A percentile compares a stretch with the other conserved stretches of the same genome.
These are phyloP conservation scores for Symbiodinium natans DNA, from an alignment of 73 alveolate genomes.

Conservation along the genomic window DNA sequence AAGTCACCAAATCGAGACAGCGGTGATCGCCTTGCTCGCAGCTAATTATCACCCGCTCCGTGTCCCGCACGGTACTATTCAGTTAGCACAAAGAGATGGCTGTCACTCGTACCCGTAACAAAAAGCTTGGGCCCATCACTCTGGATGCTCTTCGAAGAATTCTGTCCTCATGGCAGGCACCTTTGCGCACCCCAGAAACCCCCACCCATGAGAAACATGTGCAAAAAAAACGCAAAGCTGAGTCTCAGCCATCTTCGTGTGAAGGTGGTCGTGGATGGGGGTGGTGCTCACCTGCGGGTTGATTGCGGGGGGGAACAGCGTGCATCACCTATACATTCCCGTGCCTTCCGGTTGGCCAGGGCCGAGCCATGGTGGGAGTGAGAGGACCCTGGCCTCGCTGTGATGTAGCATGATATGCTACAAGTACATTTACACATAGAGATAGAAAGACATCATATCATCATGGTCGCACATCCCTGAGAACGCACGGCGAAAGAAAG, in stretches of 20 bases:
- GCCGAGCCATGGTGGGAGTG: neutral
- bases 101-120: too few relatives aligned
- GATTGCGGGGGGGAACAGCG: too few relatives aligned
- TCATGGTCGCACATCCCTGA: too few relatives aligned
- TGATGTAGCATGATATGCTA: too few relatives aligned
- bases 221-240: neutral
- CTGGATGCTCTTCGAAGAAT: conserved; percentile 85
- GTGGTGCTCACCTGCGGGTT: neutral
- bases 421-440: too few relatives aligned
- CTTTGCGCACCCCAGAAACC: neutral
- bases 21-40: conserved; percentile 63
- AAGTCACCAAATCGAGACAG: conserved; percentile 76
- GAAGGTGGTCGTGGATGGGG: neutral
- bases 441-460: too few relatives aligned
- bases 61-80: too few relatives aligned
- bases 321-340: too few relatives aligned
- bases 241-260: neutral
- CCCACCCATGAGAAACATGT: neutral
- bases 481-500: too few relatives aligned
- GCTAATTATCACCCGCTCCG: too few relatives aligned
- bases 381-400: neutral
- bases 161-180: conserved; percentile 39
- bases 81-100: too few relatives aligned
- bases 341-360: neutral
- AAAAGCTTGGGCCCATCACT: neutral